phyloP scores from a whole-genome alignment of 495 filamentous ascomycete genomes.

The Xylaria nigripes region DNA sequence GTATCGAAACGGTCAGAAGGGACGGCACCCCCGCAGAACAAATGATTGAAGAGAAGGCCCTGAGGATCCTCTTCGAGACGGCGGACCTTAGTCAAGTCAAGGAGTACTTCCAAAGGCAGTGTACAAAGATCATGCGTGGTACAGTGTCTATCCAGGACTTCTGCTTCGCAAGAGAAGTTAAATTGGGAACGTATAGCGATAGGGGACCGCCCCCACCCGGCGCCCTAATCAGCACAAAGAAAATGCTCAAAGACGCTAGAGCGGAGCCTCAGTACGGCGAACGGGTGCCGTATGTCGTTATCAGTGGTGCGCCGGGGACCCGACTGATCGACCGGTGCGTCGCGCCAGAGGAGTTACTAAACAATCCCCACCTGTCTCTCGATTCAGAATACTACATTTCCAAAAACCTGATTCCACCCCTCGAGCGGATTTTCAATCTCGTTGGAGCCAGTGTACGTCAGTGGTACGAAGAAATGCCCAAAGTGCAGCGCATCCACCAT shows the following conservation, averaged over 20 bases:
- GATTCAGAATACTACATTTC: constrained; percentile 95
- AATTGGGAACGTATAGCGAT: constrained; percentile 81
- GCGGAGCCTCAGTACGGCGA: constrained; percentile 93
- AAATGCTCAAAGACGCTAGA: constrained; percentile 77
- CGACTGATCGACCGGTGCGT: constrained; percentile 86
- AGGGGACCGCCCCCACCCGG: constrained; percentile 71
- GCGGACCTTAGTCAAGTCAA: constrained; percentile 87
- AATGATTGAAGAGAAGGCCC: constrained; percentile 91
- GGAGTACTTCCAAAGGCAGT: constrained; percentile 81
- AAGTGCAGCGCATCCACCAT: constrained; percentile 63
- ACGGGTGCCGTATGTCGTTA: constrained; percentile 87
- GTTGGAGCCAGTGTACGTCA: constrained; percentile 84
- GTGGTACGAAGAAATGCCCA: constrained; percentile 98
- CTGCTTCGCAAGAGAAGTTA: constrained; percentile 86
- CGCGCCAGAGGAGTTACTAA: constrained; percentile 72
- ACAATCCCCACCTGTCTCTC: constrained; percentile 67
- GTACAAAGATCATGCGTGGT: constrained; percentile 86
- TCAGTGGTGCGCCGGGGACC: constrained; percentile 78
- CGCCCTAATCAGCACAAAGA: constrained; percentile 72
- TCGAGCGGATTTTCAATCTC: constrained; percentile 95
- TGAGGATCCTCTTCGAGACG: constrained; percentile 78
- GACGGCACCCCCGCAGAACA: constrained; percentile 95
- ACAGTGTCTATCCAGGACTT: constrained; percentile 90
- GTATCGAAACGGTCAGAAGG: constrained; percentile 90
- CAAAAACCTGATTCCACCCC: constrained; percentile 89